These are phyloP conservation scores for Chrysanthemum lavandulifolium DNA, from an alignment of 129 eudicot species.

Conservation along the genomic window DNA sequence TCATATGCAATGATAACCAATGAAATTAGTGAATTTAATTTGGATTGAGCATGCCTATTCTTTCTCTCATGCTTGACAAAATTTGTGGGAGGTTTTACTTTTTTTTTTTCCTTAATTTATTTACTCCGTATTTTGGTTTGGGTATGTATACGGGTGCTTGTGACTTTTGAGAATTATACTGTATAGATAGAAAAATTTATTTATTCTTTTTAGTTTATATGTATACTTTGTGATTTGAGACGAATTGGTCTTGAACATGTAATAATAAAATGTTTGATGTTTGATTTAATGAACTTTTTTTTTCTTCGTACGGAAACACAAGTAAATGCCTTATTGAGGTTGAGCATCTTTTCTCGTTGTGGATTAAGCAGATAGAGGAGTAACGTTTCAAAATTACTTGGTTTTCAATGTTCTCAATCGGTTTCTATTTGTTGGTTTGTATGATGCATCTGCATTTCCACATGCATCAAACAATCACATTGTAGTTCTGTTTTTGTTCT, in stretches of 20 bases:
- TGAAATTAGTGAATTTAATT: constrained; percentile 23
- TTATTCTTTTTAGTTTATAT: constrained; percentile 20
- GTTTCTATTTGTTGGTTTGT: neutral
- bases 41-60: constrained; percentile 57
- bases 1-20: constrained; percentile 55
- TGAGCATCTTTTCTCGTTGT: neutral
- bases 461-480: neutral
- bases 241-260: constrained; percentile 19
- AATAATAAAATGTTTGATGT: constrained; percentile 1
- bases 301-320: neutral
- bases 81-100: constrained; percentile 22
- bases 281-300: neutral
- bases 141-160: constrained; percentile 18
- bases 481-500: too few relatives aligned
- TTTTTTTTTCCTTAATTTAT: neutral
- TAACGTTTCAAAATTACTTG: neutral
- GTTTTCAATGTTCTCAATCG: neutral
- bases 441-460: neutral
- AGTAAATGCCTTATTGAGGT: too few relatives aligned
- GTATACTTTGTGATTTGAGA: constrained; percentile 20
- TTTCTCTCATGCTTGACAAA: constrained; percentile 24
- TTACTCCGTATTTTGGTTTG: neutral
- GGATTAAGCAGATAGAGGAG: neutral
- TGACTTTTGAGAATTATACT: constrained; percentile 28
- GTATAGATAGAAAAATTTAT: constrained; percentile 21